These are phyloP conservation scores for Torulaspora franciscae DNA, from an alignment of 805 yeast species.

Conservation along the genomic window DNA sequence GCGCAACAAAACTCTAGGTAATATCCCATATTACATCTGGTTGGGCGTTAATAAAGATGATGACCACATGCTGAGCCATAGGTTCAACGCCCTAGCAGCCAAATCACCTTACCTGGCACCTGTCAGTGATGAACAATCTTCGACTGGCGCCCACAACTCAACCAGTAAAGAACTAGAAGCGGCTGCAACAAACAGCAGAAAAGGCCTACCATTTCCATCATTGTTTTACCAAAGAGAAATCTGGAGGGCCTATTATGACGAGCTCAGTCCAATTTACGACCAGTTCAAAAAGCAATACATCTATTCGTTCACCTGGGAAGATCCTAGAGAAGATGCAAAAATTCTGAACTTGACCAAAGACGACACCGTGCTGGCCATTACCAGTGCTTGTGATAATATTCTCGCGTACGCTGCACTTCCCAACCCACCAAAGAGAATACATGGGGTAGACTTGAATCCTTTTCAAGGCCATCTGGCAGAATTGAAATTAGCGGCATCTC, in stretches of 20 bases:
- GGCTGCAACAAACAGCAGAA: constrained; percentile 54
- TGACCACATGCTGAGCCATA: constrained; percentile 43
- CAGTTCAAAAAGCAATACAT: constrained; percentile 77
- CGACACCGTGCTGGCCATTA: constrained; percentile 76
- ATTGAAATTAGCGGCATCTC: constrained; percentile 67
- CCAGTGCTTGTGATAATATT: constrained; percentile 83
- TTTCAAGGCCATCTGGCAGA: constrained; percentile 76
- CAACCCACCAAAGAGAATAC: constrained; percentile 69
- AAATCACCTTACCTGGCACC: constrained; percentile 81
- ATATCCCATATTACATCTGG: constrained; percentile 81
- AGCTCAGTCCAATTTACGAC: constrained; percentile 56
- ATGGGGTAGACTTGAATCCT: constrained; percentile 82
- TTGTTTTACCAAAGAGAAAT: constrained; percentile 70
- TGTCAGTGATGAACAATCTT: constrained; percentile 10
- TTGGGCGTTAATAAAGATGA: constrained; percentile 62
- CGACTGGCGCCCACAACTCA: constrained; percentile 5
- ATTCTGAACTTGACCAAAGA: constrained; percentile 55
- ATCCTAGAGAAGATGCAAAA: constrained; percentile 72
- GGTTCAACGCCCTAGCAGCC: constrained; percentile 43
- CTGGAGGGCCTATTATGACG: constrained; percentile 79
- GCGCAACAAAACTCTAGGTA: constrained; percentile 60
- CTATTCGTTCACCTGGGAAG: constrained; percentile 89
- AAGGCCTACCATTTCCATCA: constrained; percentile 73
- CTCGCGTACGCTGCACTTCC: constrained; percentile 68
- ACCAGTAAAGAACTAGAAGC: constrained; percentile 71